Conservation (phyloP, 305 asterid species). For the Fraxinus xanthoxyloides region DNA sequence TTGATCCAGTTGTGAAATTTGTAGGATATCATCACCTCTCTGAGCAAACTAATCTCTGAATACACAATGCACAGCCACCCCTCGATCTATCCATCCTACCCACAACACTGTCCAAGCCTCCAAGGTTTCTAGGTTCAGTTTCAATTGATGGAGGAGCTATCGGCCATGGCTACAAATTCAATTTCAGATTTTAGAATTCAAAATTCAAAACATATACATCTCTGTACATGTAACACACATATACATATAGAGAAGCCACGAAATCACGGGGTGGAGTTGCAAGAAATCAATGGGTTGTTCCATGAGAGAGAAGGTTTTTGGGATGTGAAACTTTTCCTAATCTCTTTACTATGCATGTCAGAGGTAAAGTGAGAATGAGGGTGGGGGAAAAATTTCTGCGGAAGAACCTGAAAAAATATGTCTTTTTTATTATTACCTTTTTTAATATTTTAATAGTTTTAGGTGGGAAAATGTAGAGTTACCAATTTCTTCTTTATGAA, state of each 20-base stretch:
- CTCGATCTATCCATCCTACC: background rate
- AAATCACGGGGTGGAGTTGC: background rate
- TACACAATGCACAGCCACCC: background rate
- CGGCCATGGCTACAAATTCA: background rate
- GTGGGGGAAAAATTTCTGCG: background rate
- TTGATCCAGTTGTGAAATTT: background rate
- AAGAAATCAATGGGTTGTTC: background rate
- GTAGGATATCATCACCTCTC: background rate
- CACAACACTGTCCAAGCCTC: background rate
- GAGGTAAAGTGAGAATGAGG: background rate
- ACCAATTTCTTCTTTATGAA: background rate
- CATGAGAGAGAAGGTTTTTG: background rate
- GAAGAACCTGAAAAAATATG: background rate
- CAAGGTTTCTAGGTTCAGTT: background rate
- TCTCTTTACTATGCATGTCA: background rate
- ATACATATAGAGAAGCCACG: background rate
- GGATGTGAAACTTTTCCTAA: background rate
- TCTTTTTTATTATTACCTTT: background rate
- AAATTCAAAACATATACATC: background rate
- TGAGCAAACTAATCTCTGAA: background rate
- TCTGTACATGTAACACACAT: background rate
- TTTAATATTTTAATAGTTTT: background rate
- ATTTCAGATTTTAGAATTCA: background rate
- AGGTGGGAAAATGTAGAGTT: background rate
- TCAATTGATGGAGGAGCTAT: background rate